These are phyloP conservation scores for Quambalaria eucalypti DNA, from an alignment of 1,284 basidiomycete species.

Conservation along the genomic window DNA sequence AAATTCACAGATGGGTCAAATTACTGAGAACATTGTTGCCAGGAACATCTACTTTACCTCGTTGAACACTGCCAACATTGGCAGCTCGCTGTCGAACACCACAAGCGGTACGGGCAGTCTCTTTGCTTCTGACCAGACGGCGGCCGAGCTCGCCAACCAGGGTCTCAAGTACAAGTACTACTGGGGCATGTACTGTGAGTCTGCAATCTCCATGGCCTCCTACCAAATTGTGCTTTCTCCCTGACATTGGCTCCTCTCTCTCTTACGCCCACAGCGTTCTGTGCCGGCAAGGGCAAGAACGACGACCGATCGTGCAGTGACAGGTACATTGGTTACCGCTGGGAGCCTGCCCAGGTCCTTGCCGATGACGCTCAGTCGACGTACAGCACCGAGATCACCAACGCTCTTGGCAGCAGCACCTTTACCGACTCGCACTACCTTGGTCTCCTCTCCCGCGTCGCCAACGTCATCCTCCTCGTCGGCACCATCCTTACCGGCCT, in stretches of 20 bases:
- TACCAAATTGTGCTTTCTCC: too few species aligned
- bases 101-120: neutral
- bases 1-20: slow-evolving; percentile 30
- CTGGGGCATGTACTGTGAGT: slow-evolving; percentile 32
- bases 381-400: slow-evolving; percentile 2
- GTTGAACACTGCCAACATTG: slow-evolving; percentile 17
- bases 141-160: slow-evolving; percentile 13
- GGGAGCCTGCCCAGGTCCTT: slow-evolving; percentile 17
- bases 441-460: slow-evolving; percentile 24
- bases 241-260: neutral
- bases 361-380: neutral
- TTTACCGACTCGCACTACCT: slow-evolving; percentile 26
- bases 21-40: slow-evolving; percentile 41
- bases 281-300: slow-evolving; percentile 15
- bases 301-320: slow-evolving; percentile 13
- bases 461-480: slow-evolving; percentile 38
- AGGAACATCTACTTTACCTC: slow-evolving; percentile 34
- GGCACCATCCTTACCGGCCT: slow-evolving; percentile 37
- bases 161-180: slow-evolving; percentile 23
- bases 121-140: slow-evolving; percentile 20
- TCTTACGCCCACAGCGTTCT: slow-evolving; percentile 14
- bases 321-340: slow-evolving; percentile 24
- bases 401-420: slow-evolving; percentile 13
- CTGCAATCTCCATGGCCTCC: too few species aligned
- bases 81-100: neutral